phyloP scores from a whole-genome alignment of 202 grass and related monocot genomes.

The Zoysia matrella region DNA sequence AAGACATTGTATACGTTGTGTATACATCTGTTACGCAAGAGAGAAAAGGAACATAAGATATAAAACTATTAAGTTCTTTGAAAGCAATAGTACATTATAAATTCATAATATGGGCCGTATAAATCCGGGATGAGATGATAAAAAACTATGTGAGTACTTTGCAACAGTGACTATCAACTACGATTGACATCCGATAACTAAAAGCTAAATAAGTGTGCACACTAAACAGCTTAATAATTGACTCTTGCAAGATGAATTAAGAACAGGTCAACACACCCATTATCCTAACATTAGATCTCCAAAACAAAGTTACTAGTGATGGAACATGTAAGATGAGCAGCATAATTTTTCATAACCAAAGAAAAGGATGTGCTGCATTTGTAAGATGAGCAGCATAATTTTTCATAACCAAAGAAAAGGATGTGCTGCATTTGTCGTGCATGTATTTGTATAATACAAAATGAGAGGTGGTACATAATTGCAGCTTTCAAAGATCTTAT shows the following conservation, averaged over 20 bases:
- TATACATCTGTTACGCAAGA: slow-evolving; percentile 55
- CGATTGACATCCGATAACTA: slow-evolving; percentile 14
- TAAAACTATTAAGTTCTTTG: slow-evolving; percentile 7
- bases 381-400: background rate
- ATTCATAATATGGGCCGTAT: no score
- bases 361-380: slow-evolving; percentile 5
- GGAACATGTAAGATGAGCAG: background rate
- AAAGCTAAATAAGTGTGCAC: background rate
- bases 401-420: background rate
- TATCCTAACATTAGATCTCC: background rate
- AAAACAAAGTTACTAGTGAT: slow-evolving; percentile 1
- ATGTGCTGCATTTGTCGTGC: background rate
- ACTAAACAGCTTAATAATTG: background rate
- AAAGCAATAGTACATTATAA: slow-evolving; percentile 2
- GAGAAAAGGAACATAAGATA: slow-evolving; percentile 42
- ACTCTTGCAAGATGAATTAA: slow-evolving; percentile 14
- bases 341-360: background rate
- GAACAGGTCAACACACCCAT: background rate
- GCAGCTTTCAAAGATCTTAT: background rate
- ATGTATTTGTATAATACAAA: background rate
- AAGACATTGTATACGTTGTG: slow-evolving; percentile 70
- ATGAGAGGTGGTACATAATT: background rate
- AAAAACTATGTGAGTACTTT: slow-evolving; percentile 5
- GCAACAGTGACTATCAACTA: background rate
- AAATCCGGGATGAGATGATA: background rate